phyloP scores from a whole-genome alignment of 1,284 basidiomycete species.

The Sanguinoderma infundibulare region DNA sequence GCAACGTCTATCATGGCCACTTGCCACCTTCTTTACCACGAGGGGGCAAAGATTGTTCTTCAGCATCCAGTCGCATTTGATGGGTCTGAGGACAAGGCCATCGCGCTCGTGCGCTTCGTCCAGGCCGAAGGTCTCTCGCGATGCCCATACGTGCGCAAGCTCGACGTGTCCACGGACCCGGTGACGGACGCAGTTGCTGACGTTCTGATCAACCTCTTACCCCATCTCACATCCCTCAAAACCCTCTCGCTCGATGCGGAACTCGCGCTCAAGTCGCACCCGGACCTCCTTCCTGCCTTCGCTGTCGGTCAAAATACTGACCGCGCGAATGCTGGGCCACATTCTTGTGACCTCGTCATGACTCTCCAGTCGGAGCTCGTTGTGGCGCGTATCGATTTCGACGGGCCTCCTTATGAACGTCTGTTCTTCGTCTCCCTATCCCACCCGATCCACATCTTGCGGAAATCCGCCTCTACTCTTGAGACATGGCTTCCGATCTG shows the following conservation, averaged over 20 bases:
- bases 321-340: neutral
- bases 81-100: neutral
- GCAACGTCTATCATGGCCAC: neutral
- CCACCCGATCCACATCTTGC: neutral
- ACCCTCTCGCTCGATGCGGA: neutral
- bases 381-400: neutral
- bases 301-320: neutral
- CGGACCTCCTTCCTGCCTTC: neutral
- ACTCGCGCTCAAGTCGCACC: neutral
- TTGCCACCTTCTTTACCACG: neutral
- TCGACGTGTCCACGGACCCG: neutral
- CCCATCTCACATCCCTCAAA: neutral
- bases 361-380: neutral
- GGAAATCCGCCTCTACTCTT: neutral
- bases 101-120: neutral
- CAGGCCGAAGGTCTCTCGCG: neutral
- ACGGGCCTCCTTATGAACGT: too few relatives aligned
- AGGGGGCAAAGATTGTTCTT: neutral
- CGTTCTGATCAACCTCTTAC: neutral
- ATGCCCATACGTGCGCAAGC: neutral
- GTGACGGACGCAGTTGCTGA: neutral
- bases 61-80: neutral
- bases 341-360: neutral
- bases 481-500: too few relatives aligned
- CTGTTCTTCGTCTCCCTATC: neutral